Base-by-base conservation (phyloP, 140 eudicot genomes). In the Eryngium alpinum region DNA sequence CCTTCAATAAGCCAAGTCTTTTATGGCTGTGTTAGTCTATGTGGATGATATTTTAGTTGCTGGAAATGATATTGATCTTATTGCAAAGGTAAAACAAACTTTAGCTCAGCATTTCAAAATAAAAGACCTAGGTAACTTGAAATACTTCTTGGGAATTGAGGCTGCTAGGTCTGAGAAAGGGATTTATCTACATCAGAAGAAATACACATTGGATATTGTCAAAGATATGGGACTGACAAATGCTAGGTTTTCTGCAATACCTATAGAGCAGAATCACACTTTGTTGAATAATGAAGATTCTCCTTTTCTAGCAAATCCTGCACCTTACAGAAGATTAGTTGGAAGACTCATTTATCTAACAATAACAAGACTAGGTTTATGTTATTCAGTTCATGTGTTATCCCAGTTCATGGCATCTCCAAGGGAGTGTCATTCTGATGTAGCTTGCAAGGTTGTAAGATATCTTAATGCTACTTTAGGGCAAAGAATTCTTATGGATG, bases 201-300 rank as follows among this genome's bases (percentile, higher is more conserved):
- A 52, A 6, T 52, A 52, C 10, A 11, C 60, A 11, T 11, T 9
- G 2, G 60, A 52, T 52, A 52, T 52, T 9, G 18, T 52, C 2
- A 52, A 52, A 21, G 60, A 52, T 5, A 21, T 52, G 13, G 60
- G 60, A 0, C 18, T 52, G 13, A 9, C n/a, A n/a, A n/a, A n/a
- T n/a, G n/a, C n/a, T n/a, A n/a, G n/a, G n/a, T n/a, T n/a, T n/a
- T n/a, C n/a, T n/a, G n/a, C n/a, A n/a, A n/a, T n/a, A n/a, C n/a
- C n/a, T n/a, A n/a, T n/a, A n/a, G n/a, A n/a, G n/a, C n/a, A n/a
- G n/a, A n/a, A n/a, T n/a, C n/a, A 7, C 13, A 1, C 60, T 52
- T 1, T 5, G 1, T 21, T 21, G 4, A 0, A 13, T 7, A 0
- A 13, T 1, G 24, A 11, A 0, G 12, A 7, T 24, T 29, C 31